Base-by-base conservation (phyloP, 1,284 basidiomycete genomes). In the Trichosporon asahii region DNA sequence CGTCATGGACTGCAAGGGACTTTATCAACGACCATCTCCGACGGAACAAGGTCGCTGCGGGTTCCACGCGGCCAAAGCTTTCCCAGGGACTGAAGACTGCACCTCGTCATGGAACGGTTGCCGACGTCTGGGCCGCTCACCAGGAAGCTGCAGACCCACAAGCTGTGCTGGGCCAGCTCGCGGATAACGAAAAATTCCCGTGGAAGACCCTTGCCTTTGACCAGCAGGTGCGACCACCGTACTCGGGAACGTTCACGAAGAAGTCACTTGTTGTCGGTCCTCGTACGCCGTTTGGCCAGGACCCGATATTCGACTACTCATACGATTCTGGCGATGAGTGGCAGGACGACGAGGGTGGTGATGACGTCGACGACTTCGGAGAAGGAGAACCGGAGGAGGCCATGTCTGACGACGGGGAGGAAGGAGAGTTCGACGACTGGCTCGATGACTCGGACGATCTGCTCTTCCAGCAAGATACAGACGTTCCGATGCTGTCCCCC, bases 291-390 rank as follows among this genome's bases (percentile, higher is more conserved):
- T 81, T 84, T 40, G 80, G 78, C 0, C 80, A 81, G 31, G 83
- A 84, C 68, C 81, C 82, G 1, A 73, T 77, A 23, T 76, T 84
- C 49, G 83, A 84, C 68, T 84, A 84, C 68, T 80, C 81, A 0
- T 80, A 82, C 65, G 83, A 84, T 65, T 83, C 82, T 4, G 80
- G 78, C 1, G 79, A 82, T 65, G 83, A 84, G n/a, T 84, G 83
- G 83, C 73, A 80, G 65, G 82, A 83, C 15, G 82, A 84, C 40
- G 80, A 82, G 65, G 79, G 78, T 0, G 80, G 79, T 3, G 73
- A 74, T 2, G 82, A 83, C 37, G 81, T 81, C 11, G 82, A 82
- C 67, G 57, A 61, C 57, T 61, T 61, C 8, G 57, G 57, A 3
- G 57, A 61, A 8, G 57, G 57, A 6, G 74, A 73, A 14, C 74